Evolutionary conservation across 139 green algal species (phyloP).

Genomic region (Pseudopediastrum boryanum): DNA sequence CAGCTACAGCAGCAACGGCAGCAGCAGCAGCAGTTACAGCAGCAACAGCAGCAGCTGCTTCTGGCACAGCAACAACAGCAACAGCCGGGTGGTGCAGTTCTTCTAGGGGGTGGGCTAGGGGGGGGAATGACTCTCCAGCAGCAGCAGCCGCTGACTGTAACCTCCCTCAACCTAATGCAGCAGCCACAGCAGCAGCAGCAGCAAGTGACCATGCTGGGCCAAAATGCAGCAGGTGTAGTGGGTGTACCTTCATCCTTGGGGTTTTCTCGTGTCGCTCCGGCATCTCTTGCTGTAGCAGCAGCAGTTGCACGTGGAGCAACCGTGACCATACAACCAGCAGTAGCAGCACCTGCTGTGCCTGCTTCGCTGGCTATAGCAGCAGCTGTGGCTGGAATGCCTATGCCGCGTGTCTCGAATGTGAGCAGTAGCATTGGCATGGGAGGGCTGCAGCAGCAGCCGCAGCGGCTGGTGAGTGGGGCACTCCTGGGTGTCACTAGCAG

Average conservation of each 20-base stretch:
- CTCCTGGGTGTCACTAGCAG: too few species aligned
- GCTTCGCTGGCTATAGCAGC: neutral
- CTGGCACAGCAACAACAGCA: too few species aligned
- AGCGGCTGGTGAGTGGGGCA: neutral
- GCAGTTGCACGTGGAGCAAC: neutral
- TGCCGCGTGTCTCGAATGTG: neutral
- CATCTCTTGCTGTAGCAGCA: neutral
- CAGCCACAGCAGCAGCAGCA: neutral
- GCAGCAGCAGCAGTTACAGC: neutral
- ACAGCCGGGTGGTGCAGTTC: too few species aligned
- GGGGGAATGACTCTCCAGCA: too few species aligned
- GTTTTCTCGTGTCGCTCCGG: neutral
- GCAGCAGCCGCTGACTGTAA: neutral
- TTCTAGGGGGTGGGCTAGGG: too few species aligned
- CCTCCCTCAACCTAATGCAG: neutral
- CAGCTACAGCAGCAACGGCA: neutral
- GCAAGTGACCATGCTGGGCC: neutral
- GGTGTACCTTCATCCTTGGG: neutral
- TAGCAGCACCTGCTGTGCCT: neutral
- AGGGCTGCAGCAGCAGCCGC: neutral
- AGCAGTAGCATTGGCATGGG: neutral
- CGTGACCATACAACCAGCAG: neutral
- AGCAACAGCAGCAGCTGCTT: neutral
- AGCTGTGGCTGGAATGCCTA: neutral
- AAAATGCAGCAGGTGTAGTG: neutral